phyloP scores from a whole-genome alignment of 2,329 filamentous ascomycete genomes.

The Colletotrichum australisinense region DNA sequence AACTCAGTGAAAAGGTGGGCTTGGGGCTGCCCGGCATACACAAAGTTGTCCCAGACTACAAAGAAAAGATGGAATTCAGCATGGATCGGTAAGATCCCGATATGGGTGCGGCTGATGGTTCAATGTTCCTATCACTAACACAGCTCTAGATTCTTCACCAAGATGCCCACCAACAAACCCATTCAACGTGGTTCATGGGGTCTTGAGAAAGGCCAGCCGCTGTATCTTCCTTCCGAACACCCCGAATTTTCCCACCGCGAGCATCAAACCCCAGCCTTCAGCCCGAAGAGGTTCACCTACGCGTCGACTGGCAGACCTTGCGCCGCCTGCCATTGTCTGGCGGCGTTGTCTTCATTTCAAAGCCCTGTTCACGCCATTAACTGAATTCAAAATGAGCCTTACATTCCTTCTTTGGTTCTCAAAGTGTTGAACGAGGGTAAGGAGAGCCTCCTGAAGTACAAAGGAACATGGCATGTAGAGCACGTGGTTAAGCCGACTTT shows the following conservation, averaged over 20 bases:
- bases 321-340: constrained; percentile 81
- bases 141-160: constrained; percentile 77
- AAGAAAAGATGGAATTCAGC: constrained; percentile 87
- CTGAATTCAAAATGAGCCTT: constrained; percentile 73
- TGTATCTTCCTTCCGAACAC: constrained; percentile 79
- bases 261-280: constrained; percentile 67
- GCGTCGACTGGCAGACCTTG: constrained; percentile 91
- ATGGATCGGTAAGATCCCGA: constrained; percentile 76
- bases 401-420: constrained; percentile 74
- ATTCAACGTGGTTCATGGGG: constrained; percentile 91
- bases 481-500: constrained; percentile 76
- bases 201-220: constrained; percentile 78
- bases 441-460: constrained; percentile 79
- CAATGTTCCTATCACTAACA: background rate
- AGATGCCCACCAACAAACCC: constrained; percentile 77
- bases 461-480: constrained; percentile 84
- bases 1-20: constrained; percentile 79
- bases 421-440: constrained; percentile 79
- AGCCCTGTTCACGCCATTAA: constrained; percentile 81
- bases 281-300: constrained; percentile 71
- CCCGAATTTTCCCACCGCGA: constrained; percentile 71
- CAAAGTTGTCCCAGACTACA: constrained; percentile 81
- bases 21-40: constrained; percentile 79
- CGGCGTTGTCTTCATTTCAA: constrained; percentile 88
- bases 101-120: too few species aligned